These are phyloP conservation scores for Aspergillus indologenus DNA, from an alignment of 495 filamentous ascomycete genomes.

Conservation along the genomic window DNA sequence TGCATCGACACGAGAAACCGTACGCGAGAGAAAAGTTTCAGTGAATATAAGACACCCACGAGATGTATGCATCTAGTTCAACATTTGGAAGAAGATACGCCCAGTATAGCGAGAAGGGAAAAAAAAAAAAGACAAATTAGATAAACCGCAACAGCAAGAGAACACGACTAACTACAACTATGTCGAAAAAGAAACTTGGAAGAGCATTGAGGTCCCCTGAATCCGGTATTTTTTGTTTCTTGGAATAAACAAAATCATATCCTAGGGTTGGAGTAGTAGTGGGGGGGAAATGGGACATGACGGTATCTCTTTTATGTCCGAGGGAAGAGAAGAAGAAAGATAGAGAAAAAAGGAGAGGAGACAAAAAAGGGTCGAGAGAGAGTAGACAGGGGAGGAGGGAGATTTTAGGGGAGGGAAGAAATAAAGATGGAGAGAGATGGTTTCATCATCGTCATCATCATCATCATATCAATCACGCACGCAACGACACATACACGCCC, in stretches of 20 bases:
- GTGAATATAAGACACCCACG: not conserved
- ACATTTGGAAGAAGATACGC: not conserved
- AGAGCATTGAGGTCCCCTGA: not conserved
- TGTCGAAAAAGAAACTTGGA: not conserved
- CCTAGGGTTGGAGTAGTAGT: not conserved
- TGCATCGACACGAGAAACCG: not conserved
- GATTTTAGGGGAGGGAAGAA: not conserved
- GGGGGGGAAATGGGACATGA: not conserved
- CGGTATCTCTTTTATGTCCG: not conserved
- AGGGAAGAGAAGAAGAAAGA: slow-evolving; percentile 1
- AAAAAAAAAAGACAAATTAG: not conserved
- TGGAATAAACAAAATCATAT: not conserved
- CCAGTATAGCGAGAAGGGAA: not conserved
- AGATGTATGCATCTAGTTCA: not conserved
- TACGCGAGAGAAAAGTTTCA: not conserved
- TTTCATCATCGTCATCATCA: not conserved
- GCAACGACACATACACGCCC: slow-evolving; percentile 6
- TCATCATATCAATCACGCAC: not conserved
- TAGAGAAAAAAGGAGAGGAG: slow-evolving; percentile 12
- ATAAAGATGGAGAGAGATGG: not conserved
- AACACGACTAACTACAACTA: not conserved
- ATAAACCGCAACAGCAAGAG: not conserved
- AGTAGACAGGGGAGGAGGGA: slow-evolving; percentile 1
- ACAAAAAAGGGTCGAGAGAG: not conserved
- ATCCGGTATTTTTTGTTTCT: not conserved